Percentiles rank a stretch among this genome's conserved stretches.
Evolutionary conservation across 352 stramenopile genomes (phyloP).

Genomic region (Globisporangium recalcitrans): DNA sequence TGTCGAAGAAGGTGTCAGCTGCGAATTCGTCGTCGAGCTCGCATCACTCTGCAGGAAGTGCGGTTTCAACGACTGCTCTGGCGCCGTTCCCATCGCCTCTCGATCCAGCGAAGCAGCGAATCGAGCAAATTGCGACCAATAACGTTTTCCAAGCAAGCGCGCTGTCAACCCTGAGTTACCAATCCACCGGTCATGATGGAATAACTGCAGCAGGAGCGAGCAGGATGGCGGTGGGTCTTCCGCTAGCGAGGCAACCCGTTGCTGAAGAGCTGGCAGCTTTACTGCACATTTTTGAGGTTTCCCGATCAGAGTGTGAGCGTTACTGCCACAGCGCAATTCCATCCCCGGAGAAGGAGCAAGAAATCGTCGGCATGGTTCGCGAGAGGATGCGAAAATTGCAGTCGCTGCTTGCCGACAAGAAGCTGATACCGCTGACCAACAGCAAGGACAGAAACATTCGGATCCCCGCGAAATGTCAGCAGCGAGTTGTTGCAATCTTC

Average conservation of each 20-base stretch:
- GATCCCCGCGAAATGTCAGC: slow-evolving; percentile 68
- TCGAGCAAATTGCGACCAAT: slow-evolving; percentile 12
- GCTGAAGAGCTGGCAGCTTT: slow-evolving; percentile 50
- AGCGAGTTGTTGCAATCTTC: slow-evolving; percentile 80
- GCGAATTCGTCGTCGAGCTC: slow-evolving; percentile 1
- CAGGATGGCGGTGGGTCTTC: background rate
- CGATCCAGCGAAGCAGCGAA: slow-evolving; percentile 14
- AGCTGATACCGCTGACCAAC: slow-evolving; percentile 49
- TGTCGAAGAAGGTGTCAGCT: slow-evolving; percentile 37
- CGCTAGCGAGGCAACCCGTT: slow-evolving; percentile 10
- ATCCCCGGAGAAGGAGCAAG: slow-evolving; percentile 65
- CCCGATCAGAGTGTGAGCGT: slow-evolving; percentile 57
- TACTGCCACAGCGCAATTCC: slow-evolving; percentile 63
- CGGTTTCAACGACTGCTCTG: background rate
- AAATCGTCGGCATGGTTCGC: slow-evolving; percentile 76
- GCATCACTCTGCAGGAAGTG: slow-evolving; percentile 3
- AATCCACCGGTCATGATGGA: slow-evolving; percentile 5
- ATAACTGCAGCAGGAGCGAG: background rate
- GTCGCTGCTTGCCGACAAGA: slow-evolving; percentile 59
- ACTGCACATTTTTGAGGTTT: slow-evolving; percentile 65
- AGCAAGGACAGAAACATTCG: slow-evolving; percentile 77
- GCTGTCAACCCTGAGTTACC: slow-evolving; percentile 2
- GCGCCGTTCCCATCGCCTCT: background rate
- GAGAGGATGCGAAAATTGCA: slow-evolving; percentile 70
- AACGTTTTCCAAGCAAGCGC: background rate